Conservation (phyloP, 1,284 basidiomycete species). For the Apiotrichum mycotoxinovorans region DNA sequence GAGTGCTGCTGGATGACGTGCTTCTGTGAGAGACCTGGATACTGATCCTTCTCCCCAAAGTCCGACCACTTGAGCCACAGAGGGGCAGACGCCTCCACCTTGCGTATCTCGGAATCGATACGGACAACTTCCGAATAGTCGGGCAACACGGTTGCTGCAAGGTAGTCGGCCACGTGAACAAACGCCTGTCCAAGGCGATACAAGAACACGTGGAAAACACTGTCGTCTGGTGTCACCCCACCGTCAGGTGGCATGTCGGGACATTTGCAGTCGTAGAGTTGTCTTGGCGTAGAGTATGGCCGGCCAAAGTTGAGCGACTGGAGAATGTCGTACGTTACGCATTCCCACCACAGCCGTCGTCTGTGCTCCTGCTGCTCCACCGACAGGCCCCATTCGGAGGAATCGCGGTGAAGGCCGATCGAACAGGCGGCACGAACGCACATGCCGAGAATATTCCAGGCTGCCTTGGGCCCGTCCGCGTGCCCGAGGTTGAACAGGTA, state of each 20-base stretch:
- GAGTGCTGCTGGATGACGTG: slow-evolving; percentile 26
- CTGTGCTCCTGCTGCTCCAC: slow-evolving; percentile 19
- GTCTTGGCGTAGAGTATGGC: slow-evolving; percentile 23
- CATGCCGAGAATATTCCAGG: slow-evolving; percentile 25
- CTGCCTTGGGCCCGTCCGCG: slow-evolving; percentile 16
- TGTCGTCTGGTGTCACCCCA: slow-evolving; percentile 9
- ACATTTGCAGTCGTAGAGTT: slow-evolving; percentile 20
- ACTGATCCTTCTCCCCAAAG: slow-evolving; percentile 7
- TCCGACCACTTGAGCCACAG: slow-evolving; percentile 24
- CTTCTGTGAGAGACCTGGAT: slow-evolving; percentile 6
- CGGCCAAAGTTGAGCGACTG: slow-evolving; percentile 32
- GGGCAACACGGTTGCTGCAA: slow-evolving; percentile 21
- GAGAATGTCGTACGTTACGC: slow-evolving; percentile 23
- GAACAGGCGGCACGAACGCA: slow-evolving; percentile 17
- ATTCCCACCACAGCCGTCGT: slow-evolving; percentile 23
- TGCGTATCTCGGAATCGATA: slow-evolving; percentile 24
- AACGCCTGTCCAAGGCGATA: slow-evolving; percentile 22
- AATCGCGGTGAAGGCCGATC: slow-evolving; percentile 23
- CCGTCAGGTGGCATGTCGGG: slow-evolving; percentile 14
- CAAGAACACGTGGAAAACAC: slow-evolving; percentile 23
- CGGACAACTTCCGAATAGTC: slow-evolving; percentile 19
- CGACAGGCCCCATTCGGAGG: slow-evolving; percentile 23
- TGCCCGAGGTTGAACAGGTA: slow-evolving; percentile 21
- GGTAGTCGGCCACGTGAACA: slow-evolving; percentile 21
- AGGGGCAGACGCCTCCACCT: slow-evolving; percentile 18